These are phyloP conservation scores for Leccinum griseonigrum DNA, from an alignment of 1,284 basidiomycete genomes.

Conservation along the genomic window DNA sequence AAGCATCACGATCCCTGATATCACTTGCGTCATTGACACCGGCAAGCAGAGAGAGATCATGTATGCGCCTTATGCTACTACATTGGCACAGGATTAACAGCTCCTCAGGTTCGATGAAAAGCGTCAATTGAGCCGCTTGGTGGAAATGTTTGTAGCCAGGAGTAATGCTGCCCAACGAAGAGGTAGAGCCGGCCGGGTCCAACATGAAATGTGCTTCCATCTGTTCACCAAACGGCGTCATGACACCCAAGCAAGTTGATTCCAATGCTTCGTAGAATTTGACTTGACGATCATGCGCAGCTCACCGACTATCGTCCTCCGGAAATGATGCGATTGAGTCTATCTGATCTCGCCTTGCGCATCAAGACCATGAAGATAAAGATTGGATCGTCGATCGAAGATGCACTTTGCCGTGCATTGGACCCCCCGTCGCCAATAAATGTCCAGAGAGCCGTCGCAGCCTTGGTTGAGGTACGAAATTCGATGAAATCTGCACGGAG, in stretches of 20 bases:
- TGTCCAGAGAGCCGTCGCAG: slow-evolving; percentile 88
- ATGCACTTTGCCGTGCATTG: slow-evolving; percentile 83
- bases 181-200: slow-evolving; percentile 92
- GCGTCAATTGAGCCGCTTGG: slow-evolving; percentile 89
- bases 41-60: slow-evolving; percentile 95
- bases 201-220: slow-evolving; percentile 91
- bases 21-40: slow-evolving; percentile 95
- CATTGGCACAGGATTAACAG: slow-evolving; percentile 9
- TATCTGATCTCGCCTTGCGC: slow-evolving; percentile 92
- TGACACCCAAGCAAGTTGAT: slow-evolving; percentile 60
- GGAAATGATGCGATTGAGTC: slow-evolving; percentile 92
- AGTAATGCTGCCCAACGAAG: slow-evolving; percentile 94
- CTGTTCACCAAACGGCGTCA: slow-evolving; percentile 90
- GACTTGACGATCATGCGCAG: slow-evolving; percentile 39
- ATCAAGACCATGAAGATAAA: slow-evolving; percentile 97
- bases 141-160: slow-evolving; percentile 91
- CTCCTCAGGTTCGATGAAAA: slow-evolving; percentile 89
- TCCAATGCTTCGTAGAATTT: slow-evolving; percentile 24
- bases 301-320: slow-evolving; percentile 92
- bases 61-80: slow-evolving; percentile 34
- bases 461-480: slow-evolving; percentile 80
- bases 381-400: slow-evolving; percentile 85
- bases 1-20: slow-evolving; percentile 97
- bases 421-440: slow-evolving; percentile 90
- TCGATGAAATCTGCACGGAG: background rate